phyloP scores from a whole-genome alignment of 768 basidiomycete genomes.

The Lentinula sp. region DNA sequence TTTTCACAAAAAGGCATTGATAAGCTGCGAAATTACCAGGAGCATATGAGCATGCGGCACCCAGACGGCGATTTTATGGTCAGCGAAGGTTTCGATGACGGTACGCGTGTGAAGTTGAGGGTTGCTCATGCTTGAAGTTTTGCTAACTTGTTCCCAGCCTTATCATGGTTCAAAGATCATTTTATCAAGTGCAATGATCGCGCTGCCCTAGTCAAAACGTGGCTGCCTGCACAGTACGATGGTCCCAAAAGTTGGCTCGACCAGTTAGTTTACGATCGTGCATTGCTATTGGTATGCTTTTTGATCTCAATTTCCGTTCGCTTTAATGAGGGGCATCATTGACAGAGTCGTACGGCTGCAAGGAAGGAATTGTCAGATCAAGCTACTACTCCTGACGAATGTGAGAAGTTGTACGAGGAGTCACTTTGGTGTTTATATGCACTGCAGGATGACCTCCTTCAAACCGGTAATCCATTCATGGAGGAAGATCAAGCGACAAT shows the following conservation, averaged over 20 bases:
- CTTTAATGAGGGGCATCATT: background rate
- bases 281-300: constrained; percentile 71
- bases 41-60: constrained; percentile 75
- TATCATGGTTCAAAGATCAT: constrained; percentile 88
- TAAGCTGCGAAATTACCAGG: constrained; percentile 70
- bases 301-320: background rate
- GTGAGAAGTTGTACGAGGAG: constrained; percentile 92
- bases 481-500: constrained; percentile 80
- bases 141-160: constrained; percentile 36
- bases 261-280: constrained; percentile 89
- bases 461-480: constrained; percentile 78
- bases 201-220: constrained; percentile 81
- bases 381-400: constrained; percentile 69
- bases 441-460: constrained; percentile 81
- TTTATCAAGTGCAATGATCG: constrained; percentile 95
- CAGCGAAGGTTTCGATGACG: constrained; percentile 77
- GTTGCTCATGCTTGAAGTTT: constrained; percentile 7
- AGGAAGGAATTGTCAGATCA: constrained; percentile 84
- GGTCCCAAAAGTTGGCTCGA: constrained; percentile 84
- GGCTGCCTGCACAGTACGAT: constrained; percentile 78
- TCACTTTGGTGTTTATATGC: constrained; percentile 92
- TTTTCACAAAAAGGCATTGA: constrained; percentile 94
- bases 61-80: constrained; percentile 71
- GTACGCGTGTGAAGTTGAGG: constrained; percentile 25
- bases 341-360: constrained; percentile 87